These are phyloP conservation scores for Trametes elegans DNA, from an alignment of 768 basidiomycete species.

Conservation along the genomic window DNA sequence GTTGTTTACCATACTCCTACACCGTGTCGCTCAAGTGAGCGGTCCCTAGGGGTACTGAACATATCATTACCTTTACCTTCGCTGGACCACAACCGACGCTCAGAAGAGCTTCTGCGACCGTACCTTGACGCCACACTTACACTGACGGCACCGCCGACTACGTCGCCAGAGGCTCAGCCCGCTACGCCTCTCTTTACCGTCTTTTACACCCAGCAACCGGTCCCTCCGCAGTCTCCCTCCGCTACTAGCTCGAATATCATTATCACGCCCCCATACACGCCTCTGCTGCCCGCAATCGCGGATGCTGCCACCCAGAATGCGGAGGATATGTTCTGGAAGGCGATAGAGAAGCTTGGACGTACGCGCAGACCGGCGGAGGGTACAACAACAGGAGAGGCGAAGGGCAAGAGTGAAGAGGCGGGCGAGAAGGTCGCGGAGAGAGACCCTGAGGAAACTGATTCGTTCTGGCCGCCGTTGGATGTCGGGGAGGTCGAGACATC, in stretches of 20 bases:
- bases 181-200: slow-evolving; percentile 49
- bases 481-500: slow-evolving; percentile 17
- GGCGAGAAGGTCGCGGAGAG: slow-evolving; percentile 42
- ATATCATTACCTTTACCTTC: slow-evolving; percentile 52
- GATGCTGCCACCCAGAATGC: slow-evolving; percentile 59
- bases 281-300: slow-evolving; percentile 47
- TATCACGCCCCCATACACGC: slow-evolving; percentile 28
- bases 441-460: slow-evolving; percentile 28
- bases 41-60: slow-evolving; percentile 54
- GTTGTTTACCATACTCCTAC: slow-evolving; percentile 24
- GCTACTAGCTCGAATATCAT: slow-evolving; percentile 30
- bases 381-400: slow-evolving; percentile 3
- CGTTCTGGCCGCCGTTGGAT: slow-evolving; percentile 24
- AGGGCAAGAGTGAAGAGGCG: slow-evolving; percentile 22
- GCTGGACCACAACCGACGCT: slow-evolving; percentile 19
- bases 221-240: neutral
- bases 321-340: slow-evolving; percentile 55
- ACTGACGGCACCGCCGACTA: slow-evolving; percentile 14
- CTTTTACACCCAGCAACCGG: slow-evolving; percentile 51
- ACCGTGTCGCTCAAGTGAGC: neutral
- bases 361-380: slow-evolving; percentile 28
- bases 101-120: slow-evolving; percentile 47
- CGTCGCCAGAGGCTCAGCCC: slow-evolving; percentile 10
- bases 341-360: slow-evolving; percentile 31
- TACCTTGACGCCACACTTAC: slow-evolving; percentile 53